phyloP scores from a whole-genome alignment of 164 flowering plant genomes.

The Chloranthus sessilifolius region DNA sequence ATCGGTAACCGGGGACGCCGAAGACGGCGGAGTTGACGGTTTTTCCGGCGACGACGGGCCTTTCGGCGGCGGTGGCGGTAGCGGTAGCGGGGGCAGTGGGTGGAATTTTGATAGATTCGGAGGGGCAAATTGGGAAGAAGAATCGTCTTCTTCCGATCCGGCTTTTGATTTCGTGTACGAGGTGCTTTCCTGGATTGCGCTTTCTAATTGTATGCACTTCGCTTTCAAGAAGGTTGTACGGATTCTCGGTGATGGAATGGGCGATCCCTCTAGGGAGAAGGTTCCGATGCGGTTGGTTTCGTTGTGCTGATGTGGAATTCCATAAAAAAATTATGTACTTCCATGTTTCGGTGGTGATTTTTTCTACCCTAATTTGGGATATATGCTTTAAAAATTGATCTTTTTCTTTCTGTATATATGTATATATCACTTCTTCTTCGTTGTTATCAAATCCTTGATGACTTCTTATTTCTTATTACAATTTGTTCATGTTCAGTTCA shows the following conservation, averaged over 20 bases:
- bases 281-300: conserved; percentile 19
- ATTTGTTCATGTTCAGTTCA: too few species aligned
- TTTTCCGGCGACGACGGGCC: conserved; percentile 33
- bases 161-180: conserved; percentile 74
- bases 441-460: too few species aligned
- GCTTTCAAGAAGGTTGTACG: conserved; percentile 64
- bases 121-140: conserved; percentile 47
- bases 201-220: conserved; percentile 79
- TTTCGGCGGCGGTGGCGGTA: conserved; percentile 31
- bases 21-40: conserved; percentile 31
- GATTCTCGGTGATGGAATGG: conserved; percentile 24
- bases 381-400: background rate
- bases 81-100: conserved; percentile 40
- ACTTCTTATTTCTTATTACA: too few species aligned
- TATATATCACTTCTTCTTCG: too few species aligned
- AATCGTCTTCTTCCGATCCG: conserved; percentile 40
- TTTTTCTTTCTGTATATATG: background rate
- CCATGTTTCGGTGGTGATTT: background rate
- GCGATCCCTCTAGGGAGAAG: conserved; percentile 47
- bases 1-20: conserved; percentile 25
- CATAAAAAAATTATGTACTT: background rate
- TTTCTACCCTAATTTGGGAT: conserved; percentile 1
- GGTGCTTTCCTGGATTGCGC: conserved; percentile 72
- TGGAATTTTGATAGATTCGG: conserved; percentile 50
- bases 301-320: conserved; percentile 7